Evolutionary conservation across 1,139 yeast genomes (phyloP).

Genomic region (Spencermartinsiella ligniputridi): DNA sequence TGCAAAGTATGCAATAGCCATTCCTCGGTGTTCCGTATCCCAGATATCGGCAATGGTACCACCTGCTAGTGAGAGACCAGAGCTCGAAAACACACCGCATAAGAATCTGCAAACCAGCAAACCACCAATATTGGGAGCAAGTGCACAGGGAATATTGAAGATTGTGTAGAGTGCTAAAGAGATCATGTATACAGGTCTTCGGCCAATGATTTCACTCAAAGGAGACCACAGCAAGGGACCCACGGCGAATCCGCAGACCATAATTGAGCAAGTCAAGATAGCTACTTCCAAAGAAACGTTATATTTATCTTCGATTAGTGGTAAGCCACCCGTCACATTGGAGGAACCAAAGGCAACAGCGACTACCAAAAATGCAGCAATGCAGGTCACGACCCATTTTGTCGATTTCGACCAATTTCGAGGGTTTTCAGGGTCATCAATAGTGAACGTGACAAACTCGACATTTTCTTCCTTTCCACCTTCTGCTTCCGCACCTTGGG

Average conservation of each 20-base stretch:
- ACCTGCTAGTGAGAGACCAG: conserved; percentile 83
- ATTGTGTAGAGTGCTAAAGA: conserved; percentile 70
- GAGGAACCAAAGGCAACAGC: conserved; percentile 90
- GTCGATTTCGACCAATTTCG: conserved; percentile 63
- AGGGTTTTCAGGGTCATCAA: conserved; percentile 82
- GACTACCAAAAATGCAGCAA: conserved; percentile 65
- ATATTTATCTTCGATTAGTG: conserved; percentile 57
- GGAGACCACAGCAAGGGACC: conserved; percentile 95
- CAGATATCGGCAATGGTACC: conserved; percentile 87
- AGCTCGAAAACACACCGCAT: conserved; percentile 81
- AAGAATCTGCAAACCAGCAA: conserved; percentile 75
- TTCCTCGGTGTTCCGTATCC: conserved; percentile 74
- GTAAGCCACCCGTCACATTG: conserved; percentile 77
- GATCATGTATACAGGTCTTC: conserved; percentile 76
- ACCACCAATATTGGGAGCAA: conserved; percentile 79
- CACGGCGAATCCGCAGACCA: conserved; percentile 84
- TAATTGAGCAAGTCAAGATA: conserved; percentile 70
- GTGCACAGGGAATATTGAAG: conserved; percentile 85
- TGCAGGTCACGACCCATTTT: conserved; percentile 66
- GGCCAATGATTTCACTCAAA: conserved; percentile 76
- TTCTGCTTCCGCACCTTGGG: conserved; percentile 15
- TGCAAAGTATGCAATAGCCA: conserved; percentile 85
- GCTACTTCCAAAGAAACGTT: conserved; percentile 75
- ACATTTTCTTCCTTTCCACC: conserved; percentile 20
- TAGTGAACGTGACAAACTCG: conserved; percentile 77